Evolutionary conservation across 768 basidiomycete genomes (phyloP).

Genomic region (Rhodosporidiobolus sp.): DNA sequence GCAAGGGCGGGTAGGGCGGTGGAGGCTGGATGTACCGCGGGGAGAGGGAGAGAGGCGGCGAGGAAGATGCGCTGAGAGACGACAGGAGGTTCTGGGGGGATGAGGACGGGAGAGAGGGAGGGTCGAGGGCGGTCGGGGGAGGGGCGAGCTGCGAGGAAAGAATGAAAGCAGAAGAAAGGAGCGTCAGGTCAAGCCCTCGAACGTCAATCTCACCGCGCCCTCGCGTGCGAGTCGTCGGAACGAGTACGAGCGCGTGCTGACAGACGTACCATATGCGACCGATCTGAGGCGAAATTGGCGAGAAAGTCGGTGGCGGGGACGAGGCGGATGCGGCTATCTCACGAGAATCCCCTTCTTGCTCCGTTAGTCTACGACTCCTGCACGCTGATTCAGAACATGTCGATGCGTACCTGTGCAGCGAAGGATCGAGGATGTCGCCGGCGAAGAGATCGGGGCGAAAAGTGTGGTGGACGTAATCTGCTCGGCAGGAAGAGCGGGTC

Average conservation of each 20-base stretch:
- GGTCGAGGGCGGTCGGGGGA: neutral
- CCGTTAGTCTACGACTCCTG: too few relatives aligned
- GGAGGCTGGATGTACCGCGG: conserved; percentile 1
- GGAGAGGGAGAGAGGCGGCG: too few relatives aligned
- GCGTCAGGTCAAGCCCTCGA: too few relatives aligned
- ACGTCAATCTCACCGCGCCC: too few relatives aligned
- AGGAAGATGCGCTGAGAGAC: neutral
- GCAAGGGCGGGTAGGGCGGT: conserved; percentile 19
- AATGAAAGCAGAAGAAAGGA: neutral
- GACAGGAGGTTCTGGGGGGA: too few relatives aligned
- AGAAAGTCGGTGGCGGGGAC: conserved; percentile 21
- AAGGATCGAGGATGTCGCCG: neutral
- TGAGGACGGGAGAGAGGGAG: neutral
- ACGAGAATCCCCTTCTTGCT: neutral
- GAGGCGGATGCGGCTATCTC: conserved; percentile 29
- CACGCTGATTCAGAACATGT: too few relatives aligned
- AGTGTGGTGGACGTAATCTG: conserved; percentile 28
- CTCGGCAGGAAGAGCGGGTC: neutral
- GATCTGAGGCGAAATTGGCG: conserved; percentile 35
- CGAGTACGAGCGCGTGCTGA: too few relatives aligned
- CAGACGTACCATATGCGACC: conserved; percentile 39
- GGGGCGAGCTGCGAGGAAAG: neutral
- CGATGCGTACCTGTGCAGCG: conserved; percentile 6
- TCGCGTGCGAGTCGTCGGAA: too few relatives aligned
- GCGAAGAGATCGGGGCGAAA: conserved; percentile 26